Evolutionary conservation across 371 early-diverging fungal species (phyloP).

Genomic region (Saksenaea oblongispora): DNA sequence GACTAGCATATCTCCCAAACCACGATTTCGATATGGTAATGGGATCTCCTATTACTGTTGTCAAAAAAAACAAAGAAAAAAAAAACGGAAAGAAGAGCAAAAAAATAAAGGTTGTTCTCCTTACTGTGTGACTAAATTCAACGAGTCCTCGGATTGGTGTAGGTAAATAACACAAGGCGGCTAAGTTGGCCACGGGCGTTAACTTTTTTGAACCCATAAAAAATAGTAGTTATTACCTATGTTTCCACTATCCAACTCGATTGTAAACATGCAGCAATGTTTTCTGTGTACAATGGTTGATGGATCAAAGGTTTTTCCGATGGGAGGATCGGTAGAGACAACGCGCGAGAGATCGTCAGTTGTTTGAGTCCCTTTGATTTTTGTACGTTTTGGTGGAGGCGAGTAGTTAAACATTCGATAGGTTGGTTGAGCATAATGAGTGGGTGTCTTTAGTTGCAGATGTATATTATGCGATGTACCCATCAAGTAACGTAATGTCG

Average conservation of each 20-base stretch:
- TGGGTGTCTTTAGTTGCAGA: background rate
- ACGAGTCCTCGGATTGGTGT: slow-evolving; percentile 21
- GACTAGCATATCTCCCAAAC: slow-evolving; percentile 22
- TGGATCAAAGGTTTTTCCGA: background rate
- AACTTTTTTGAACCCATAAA: background rate
- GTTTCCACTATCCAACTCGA: background rate
- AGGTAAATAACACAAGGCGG: slow-evolving; percentile 30
- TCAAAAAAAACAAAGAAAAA: background rate
- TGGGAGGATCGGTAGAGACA: background rate
- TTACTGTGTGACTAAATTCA: slow-evolving; percentile 33
- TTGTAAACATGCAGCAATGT: background rate
- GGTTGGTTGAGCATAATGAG: background rate
- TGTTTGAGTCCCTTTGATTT: background rate
- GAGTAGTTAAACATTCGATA: background rate
- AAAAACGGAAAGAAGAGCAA: no score
- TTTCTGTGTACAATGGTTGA: background rate
- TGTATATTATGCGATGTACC: background rate
- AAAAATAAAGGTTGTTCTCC: background rate
- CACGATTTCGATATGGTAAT: slow-evolving; percentile 18
- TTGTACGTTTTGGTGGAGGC: background rate
- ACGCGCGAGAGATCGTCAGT: background rate
- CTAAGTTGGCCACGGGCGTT: slow-evolving; percentile 1
- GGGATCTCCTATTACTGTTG: slow-evolving; percentile 22
- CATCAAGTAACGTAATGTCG: background rate
- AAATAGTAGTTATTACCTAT: background rate